A percentile compares a stretch with the other conserved stretches of the same genome.
Evolutionary conservation across 768 basidiomycete genomes (phyloP).

Genomic region (Pleurotus djamor): DNA sequence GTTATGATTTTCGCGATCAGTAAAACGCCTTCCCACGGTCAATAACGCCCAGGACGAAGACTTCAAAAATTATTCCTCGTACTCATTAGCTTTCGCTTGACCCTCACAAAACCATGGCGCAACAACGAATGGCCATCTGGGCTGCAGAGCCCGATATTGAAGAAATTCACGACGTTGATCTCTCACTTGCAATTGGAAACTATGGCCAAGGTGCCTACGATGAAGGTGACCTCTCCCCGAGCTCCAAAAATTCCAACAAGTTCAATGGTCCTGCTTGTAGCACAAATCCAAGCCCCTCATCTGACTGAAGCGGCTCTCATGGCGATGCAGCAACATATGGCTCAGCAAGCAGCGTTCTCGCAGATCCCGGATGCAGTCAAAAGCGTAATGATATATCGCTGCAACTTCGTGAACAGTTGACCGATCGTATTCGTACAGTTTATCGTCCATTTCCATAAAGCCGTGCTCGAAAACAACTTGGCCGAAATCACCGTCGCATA

Average conservation of each 20-base stretch:
- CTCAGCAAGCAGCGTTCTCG: constrained; percentile 78
- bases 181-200: constrained; percentile 64
- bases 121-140: constrained; percentile 73
- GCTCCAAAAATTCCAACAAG: not conserved
- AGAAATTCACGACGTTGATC: constrained; percentile 67
- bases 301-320: constrained; percentile 70
- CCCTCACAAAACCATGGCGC: constrained; percentile 39
- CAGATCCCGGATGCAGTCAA: constrained; percentile 89
- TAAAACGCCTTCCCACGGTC: not conserved
- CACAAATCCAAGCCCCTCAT: constrained; percentile 53
- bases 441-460: constrained; percentile 93
- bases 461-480: constrained; percentile 88
- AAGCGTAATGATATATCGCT: constrained; percentile 50
- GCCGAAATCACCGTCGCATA: constrained; percentile 90
- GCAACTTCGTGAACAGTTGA: constrained; percentile 7
- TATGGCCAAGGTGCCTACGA: constrained; percentile 73
- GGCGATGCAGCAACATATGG: constrained; percentile 82
- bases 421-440: constrained; percentile 50
- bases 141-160: constrained; percentile 79
- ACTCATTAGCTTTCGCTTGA: not conserved
- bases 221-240: constrained; percentile 41
- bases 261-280: constrained; percentile 18
- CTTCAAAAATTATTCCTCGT: constrained; percentile 9
- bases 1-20: not conserved
- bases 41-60: not conserved